These are phyloP conservation scores for Penicillium sp. DNA, from an alignment of 2,329 filamentous ascomycete genomes.

Conservation along the genomic window DNA sequence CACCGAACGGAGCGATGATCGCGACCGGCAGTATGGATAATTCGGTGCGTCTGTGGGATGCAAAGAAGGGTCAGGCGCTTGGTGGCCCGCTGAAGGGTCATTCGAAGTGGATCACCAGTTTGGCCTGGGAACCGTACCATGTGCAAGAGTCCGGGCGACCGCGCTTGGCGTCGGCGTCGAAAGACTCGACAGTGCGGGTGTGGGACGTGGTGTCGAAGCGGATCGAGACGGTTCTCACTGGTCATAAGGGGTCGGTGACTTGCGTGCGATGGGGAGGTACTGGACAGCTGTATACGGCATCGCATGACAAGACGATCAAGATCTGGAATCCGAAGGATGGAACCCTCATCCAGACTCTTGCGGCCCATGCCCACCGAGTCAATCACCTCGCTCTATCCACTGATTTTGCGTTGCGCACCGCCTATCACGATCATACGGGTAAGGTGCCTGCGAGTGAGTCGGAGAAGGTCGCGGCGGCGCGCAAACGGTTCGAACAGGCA, in stretches of 20 bases:
- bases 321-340: slow-evolving; percentile 81
- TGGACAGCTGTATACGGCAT: slow-evolving; percentile 73
- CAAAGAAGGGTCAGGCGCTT: slow-evolving; percentile 67
- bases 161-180: slow-evolving; percentile 77
- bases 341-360: slow-evolving; percentile 70
- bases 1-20: slow-evolving; percentile 71
- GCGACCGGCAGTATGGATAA: slow-evolving; percentile 93
- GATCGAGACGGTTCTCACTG: slow-evolving; percentile 75
- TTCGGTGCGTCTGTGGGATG: slow-evolving; percentile 82
- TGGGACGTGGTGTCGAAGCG: slow-evolving; percentile 76
- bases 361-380: slow-evolving; percentile 85
- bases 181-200: slow-evolving; percentile 80
- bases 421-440: slow-evolving; percentile 76
- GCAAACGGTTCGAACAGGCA: slow-evolving; percentile 77
- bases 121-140: slow-evolving; percentile 93
- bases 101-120: slow-evolving; percentile 77
- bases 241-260: slow-evolving; percentile 81
- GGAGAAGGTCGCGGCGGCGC: slow-evolving; percentile 67
- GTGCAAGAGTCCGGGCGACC: slow-evolving; percentile 67
- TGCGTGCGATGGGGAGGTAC: slow-evolving; percentile 95
- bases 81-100: slow-evolving; percentile 75
- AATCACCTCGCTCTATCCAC: slow-evolving; percentile 93
- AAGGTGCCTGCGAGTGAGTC: slow-evolving; percentile 63
- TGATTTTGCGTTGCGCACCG: slow-evolving; percentile 80
- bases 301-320: slow-evolving; percentile 87